Evolutionary conservation across 768 basidiomycete genomes (phyloP).

Genomic region (Candolleomyces aberdarensis): DNA sequence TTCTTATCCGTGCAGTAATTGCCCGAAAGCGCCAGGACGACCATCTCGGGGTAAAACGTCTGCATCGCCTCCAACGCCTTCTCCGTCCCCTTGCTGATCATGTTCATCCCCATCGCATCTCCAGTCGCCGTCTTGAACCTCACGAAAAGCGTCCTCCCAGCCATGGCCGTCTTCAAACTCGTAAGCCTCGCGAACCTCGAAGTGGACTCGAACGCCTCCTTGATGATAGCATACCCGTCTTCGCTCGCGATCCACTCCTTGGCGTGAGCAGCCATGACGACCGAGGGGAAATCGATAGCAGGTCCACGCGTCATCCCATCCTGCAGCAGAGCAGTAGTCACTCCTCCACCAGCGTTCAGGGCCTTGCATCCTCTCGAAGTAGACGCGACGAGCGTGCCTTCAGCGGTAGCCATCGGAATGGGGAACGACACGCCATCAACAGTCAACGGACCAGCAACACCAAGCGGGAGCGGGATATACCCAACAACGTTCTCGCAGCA

Average conservation of each 20-base stretch:
- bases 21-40: constrained; percentile 85
- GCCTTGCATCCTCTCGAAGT: constrained; percentile 98
- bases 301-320: constrained; percentile 99
- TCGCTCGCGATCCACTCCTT: constrained; percentile 83
- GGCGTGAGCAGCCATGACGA: constrained; percentile 78
- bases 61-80: constrained; percentile 83
- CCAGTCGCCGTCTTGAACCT: constrained; percentile 94
- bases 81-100: constrained; percentile 99
- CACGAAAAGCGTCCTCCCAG: constrained; percentile 90
- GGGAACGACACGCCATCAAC: constrained; percentile 82
- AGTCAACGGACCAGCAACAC: constrained; percentile 92
- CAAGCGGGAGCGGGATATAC: constrained; percentile 93
- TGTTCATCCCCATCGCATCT: constrained; percentile 99
- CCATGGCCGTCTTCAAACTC: constrained; percentile 83
- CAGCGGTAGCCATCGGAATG: constrained; percentile 99
- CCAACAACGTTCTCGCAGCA: constrained; percentile 99
- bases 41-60: constrained; percentile 85
- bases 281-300: constrained; percentile 90
- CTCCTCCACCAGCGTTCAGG: constrained; percentile 93
- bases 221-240: constrained; percentile 73
- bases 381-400: constrained; percentile 96
- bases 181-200: constrained; percentile 89
- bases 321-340: constrained; percentile 85
- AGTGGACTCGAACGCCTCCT: constrained; percentile 89
- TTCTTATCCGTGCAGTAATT: constrained; percentile 99